A percentile compares a stretch with the other conserved stretches of the same genome.
Conservation (phyloP, 306 rosid genomes). For the Cucurbita ficifolia region DNA sequence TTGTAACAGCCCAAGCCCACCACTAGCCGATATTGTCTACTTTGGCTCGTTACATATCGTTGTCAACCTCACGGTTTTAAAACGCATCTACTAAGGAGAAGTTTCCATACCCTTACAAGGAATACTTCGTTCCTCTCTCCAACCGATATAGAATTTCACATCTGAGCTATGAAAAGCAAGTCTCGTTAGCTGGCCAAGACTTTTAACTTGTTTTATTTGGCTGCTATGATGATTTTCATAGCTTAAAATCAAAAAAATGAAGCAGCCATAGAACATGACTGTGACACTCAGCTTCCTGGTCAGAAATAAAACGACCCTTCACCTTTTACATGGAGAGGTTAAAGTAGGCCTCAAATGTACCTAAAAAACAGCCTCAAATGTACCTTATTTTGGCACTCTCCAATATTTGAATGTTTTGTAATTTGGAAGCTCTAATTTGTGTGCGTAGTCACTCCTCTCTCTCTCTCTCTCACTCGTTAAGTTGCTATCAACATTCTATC, state of each 20-base stretch:
- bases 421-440: background rate
- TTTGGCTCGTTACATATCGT: too few species aligned
- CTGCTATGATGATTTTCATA: background rate
- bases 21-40: too few species aligned
- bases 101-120: too few species aligned
- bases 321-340: background rate
- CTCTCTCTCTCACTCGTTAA: background rate
- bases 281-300: background rate
- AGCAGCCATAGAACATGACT: background rate
- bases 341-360: background rate
- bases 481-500: constrained; percentile 4
- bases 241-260: background rate
- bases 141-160: too few species aligned
- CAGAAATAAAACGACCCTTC: background rate
- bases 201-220: background rate
- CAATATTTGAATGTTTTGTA: background rate
- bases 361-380: background rate
- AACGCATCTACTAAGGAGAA: too few species aligned
- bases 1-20: too few species aligned
- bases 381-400: background rate
- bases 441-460: background rate
- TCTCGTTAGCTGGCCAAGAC: too few species aligned
- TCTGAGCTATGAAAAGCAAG: too few species aligned
- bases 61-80: too few species aligned
- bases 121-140: too few species aligned